Evolutionary conservation across 2,329 filamentous ascomycete species (phyloP).

Genomic region (Fusarium circinatum): DNA sequence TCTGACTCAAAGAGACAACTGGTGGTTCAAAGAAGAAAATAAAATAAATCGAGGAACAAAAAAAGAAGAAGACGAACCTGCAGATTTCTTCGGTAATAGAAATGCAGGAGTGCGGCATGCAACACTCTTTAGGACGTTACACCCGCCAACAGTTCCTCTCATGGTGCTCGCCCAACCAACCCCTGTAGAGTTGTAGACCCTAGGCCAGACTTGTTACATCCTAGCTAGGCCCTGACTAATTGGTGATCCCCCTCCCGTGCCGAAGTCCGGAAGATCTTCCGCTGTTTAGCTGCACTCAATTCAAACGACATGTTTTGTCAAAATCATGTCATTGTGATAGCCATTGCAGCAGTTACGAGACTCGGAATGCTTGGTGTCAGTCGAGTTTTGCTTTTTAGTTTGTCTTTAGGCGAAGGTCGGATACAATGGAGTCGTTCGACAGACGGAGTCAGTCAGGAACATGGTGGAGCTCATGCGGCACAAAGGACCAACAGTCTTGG

Average conservation of each 20-base stretch:
- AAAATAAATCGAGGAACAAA: background rate
- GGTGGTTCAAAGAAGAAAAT: too few relatives aligned
- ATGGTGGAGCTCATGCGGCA: background rate
- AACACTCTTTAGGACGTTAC: background rate
- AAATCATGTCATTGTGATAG: background rate
- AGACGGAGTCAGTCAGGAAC: background rate
- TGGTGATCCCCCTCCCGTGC: background rate
- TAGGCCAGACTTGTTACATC: background rate
- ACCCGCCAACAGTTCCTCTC: background rate
- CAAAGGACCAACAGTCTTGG: background rate
- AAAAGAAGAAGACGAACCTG: background rate
- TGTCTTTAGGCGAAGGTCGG: background rate
- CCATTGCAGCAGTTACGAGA: background rate
- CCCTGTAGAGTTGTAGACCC: background rate
- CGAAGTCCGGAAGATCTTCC: background rate
- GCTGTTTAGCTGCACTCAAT: background rate
- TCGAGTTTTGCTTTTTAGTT: background rate
- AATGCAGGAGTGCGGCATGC: constrained; percentile 23
- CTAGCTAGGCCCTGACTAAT: background rate
- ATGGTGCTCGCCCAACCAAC: background rate
- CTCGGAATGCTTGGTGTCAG: background rate
- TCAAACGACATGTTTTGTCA: background rate
- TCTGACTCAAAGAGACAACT: too few relatives aligned
- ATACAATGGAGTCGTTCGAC: background rate
- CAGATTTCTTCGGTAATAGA: constrained; percentile 7